phyloP scores from a whole-genome alignment of 1,284 basidiomycete species.

The Phellinidium pouzarii region DNA sequence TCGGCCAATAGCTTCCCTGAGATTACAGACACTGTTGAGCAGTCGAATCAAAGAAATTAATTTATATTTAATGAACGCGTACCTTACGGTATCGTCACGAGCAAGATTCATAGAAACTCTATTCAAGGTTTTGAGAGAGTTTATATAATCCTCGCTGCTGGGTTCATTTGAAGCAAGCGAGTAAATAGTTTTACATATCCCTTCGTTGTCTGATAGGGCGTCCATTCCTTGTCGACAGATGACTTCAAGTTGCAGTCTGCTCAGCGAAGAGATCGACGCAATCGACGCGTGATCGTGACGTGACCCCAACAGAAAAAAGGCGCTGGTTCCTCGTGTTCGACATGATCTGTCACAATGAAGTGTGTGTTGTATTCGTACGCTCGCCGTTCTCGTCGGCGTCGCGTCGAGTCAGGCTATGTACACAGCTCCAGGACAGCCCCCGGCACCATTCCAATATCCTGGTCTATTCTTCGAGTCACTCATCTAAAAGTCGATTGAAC shows the following conservation, averaged over 20 bases:
- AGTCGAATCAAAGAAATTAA: too few relatives aligned
- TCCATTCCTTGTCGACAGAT: background rate
- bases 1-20: slow-evolving; percentile 9
- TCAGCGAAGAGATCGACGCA: background rate
- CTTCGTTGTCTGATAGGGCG: slow-evolving; percentile 1
- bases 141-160: background rate
- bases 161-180: background rate
- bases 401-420: slow-evolving; percentile 10
- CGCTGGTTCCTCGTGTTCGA: too few relatives aligned
- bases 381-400: slow-evolving; percentile 8
- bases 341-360: background rate
- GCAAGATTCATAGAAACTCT: slow-evolving; percentile 7
- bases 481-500: too few relatives aligned
- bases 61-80: background rate
- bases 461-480: slow-evolving; percentile 1
- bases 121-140: slow-evolving; percentile 3
- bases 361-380: background rate
- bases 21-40: too few relatives aligned
- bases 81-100: background rate
- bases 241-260: background rate
- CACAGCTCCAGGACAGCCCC: slow-evolving; percentile 13
- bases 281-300: background rate
- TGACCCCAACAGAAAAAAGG: background rate
- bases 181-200: background rate
- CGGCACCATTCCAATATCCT: slow-evolving; percentile 2